Base-by-base conservation (phyloP, 805 yeast species). In the Peterozyma toletana region DNA sequence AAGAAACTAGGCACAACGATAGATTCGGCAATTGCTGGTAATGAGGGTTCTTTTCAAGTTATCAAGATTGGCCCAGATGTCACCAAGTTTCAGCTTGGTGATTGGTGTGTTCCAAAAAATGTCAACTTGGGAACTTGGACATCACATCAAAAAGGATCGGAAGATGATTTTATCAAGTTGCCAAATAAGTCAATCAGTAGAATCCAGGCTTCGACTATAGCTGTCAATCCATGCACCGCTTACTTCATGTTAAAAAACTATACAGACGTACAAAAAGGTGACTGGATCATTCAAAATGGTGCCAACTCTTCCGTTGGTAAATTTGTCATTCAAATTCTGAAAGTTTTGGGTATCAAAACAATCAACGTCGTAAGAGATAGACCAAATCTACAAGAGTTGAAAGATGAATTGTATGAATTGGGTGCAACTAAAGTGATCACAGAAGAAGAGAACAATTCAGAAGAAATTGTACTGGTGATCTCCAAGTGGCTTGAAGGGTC, bases 271-370 rank as follows among this genome's bases (percentile, higher is more conserved):
- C 60, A 67, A 45, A 73, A 78, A 2, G 86, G 86, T 18, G 89
- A 90, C 60, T 91, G 96, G 96, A 77, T 93, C 49, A 81, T 93
- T 49, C 98, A 93, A 66, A 93, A 91, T 56, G 98, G 96, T 29
- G 97, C 96, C 31, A 91, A 87, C 51, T 87, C 96, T 6, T 95
- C 93, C 29, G 99, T 91, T 9, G 96, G 96, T 6, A 80, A 88
- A 52, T 81, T 86, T 53, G 98, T 95, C 5, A 73, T 88, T 40
- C 99, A 91, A 63, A 76, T 91, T 42, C 96, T 86, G 33, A 77
- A 77, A 50, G 68, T 80, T 30, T 71, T 83, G 60, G 96, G 96
- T 1, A 64, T 82, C 58, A 86, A 88, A 55, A 86, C 96, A 10
- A 74, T 91, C 52, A 81, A 86, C 48, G 93, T 91, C 38, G 83